Conservation (phyloP, 1,284 basidiomycete species). For the Leucoagaricus sp. region DNA sequence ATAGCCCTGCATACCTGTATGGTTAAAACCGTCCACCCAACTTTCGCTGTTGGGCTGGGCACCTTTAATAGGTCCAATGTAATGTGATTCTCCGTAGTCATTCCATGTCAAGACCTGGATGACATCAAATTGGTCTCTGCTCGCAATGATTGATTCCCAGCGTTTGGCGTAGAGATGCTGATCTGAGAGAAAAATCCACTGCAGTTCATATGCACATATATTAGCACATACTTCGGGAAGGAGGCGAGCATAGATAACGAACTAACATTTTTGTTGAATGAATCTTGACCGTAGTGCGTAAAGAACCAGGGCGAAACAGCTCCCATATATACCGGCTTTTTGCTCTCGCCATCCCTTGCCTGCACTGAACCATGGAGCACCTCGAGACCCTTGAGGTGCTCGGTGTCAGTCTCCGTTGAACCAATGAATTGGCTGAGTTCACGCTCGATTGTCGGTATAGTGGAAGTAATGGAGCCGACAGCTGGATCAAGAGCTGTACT, state of each 20-base stretch:
- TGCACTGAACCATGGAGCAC: slow-evolving; percentile 26
- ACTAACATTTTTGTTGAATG: slow-evolving; percentile 82
- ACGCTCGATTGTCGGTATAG: slow-evolving; percentile 21
- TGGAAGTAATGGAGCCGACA: slow-evolving; percentile 16
- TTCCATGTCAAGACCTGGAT: slow-evolving; percentile 69
- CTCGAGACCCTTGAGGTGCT: slow-evolving; percentile 43
- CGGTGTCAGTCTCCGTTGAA: slow-evolving; percentile 47
- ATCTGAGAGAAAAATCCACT: slow-evolving; percentile 68
- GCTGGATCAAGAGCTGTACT: slow-evolving; percentile 16
- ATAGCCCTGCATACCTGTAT: slow-evolving; percentile 47
- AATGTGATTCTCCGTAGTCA: slow-evolving; percentile 60
- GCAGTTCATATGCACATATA: slow-evolving; percentile 1
- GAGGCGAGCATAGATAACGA: background rate
- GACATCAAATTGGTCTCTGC: slow-evolving; percentile 62
- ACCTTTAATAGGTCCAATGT: slow-evolving; percentile 68
- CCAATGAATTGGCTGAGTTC: slow-evolving; percentile 42
- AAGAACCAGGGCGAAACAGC: slow-evolving; percentile 78
- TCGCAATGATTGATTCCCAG: slow-evolving; percentile 71
- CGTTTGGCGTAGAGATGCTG: slow-evolving; percentile 73
- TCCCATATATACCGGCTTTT: slow-evolving; percentile 44
- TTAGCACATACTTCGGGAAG: slow-evolving; percentile 12
- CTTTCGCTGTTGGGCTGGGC: slow-evolving; percentile 62
- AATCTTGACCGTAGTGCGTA: slow-evolving; percentile 67
- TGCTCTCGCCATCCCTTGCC: slow-evolving; percentile 27
- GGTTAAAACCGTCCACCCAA: slow-evolving; percentile 69